Conservation (phyloP, 1,284 basidiomycete genomes). For the Ceratorhiza oryzae-sativae region DNA sequence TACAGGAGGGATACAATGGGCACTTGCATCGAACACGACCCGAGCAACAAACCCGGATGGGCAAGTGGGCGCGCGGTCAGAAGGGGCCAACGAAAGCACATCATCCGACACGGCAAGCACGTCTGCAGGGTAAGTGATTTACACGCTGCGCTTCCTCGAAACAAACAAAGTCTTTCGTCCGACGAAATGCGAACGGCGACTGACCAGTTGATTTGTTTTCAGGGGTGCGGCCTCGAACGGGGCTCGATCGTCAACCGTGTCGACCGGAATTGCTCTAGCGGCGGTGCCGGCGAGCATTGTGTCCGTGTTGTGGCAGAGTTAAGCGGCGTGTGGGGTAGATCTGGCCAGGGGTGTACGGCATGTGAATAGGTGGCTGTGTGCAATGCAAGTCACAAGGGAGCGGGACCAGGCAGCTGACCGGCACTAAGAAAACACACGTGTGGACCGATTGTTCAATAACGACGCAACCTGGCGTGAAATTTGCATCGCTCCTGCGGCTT, state of each 20-base stretch:
- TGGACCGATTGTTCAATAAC: background rate
- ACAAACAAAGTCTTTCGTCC: slow-evolving; percentile 29
- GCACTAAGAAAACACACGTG: slow-evolving; percentile 23
- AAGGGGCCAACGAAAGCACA: background rate
- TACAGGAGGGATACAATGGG: slow-evolving; percentile 76
- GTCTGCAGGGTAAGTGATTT: background rate
- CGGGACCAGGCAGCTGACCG: slow-evolving; percentile 25
- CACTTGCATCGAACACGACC: slow-evolving; percentile 67
- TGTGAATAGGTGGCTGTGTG: slow-evolving; percentile 25
- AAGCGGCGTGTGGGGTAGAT: slow-evolving; percentile 28
- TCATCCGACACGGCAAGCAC: slow-evolving; percentile 11
- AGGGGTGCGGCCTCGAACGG: background rate
- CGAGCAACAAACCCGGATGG: slow-evolving; percentile 59
- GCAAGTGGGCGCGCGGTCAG: slow-evolving; percentile 2
- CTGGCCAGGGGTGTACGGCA: slow-evolving; percentile 34
- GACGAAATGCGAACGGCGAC: slow-evolving; percentile 17
- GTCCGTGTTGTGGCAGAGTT: background rate
- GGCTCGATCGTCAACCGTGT: slow-evolving; percentile 7
- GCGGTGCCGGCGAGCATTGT: background rate
- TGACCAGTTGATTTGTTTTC: background rate
- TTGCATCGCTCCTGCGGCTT: slow-evolving; percentile 26
- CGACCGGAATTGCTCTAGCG: slow-evolving; percentile 8
- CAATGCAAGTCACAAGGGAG: slow-evolving; percentile 28
- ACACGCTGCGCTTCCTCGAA: background rate
- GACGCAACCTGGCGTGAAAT: slow-evolving; percentile 28